Conservation (phyloP, 1,139 yeast species). For the Geotrichum histeridarum region DNA sequence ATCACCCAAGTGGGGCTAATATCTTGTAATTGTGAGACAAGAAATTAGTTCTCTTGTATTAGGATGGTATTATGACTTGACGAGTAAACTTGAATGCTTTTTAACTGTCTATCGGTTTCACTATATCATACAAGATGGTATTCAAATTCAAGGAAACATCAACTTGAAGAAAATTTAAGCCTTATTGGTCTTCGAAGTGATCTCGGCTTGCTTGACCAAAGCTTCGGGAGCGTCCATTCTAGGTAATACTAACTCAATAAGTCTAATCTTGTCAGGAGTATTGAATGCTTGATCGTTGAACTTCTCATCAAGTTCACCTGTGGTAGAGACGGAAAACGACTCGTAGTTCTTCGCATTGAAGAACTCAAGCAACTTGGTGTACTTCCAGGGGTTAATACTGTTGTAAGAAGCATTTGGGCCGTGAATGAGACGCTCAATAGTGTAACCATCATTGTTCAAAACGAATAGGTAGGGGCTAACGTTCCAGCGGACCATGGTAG, state of each 20-base stretch:
- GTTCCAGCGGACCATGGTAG: slow-evolving; percentile 76
- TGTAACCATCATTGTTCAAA: slow-evolving; percentile 81
- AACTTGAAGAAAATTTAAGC: neutral
- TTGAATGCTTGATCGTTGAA: slow-evolving; percentile 53
- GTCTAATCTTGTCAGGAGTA: slow-evolving; percentile 59
- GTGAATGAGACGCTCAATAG: slow-evolving; percentile 83
- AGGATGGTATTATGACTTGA: too few relatives aligned
- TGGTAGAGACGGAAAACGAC: slow-evolving; percentile 49
- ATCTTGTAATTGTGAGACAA: too few relatives aligned
- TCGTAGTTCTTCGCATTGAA: slow-evolving; percentile 56
- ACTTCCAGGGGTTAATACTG: slow-evolving; percentile 80
- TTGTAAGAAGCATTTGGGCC: slow-evolving; percentile 73
- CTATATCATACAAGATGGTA: too few relatives aligned
- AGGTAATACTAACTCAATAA: slow-evolving; percentile 74
- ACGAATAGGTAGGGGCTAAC: slow-evolving; percentile 77
- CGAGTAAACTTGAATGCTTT: too few relatives aligned
- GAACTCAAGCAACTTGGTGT: slow-evolving; percentile 58
- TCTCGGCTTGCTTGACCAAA: slow-evolving; percentile 69
- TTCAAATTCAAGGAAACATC: neutral
- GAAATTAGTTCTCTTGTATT: too few relatives aligned
- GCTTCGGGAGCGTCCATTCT: slow-evolving; percentile 76
- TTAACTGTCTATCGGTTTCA: too few relatives aligned
- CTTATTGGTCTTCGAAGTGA: slow-evolving; percentile 61
- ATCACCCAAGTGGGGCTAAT: too few relatives aligned
- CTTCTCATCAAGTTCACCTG: slow-evolving; percentile 62